Evolutionary conservation across 352 stramenopile genomes (phyloP), one percentile per base, ranked within the genome.

Genomic region (Pythium sp.): DNA sequence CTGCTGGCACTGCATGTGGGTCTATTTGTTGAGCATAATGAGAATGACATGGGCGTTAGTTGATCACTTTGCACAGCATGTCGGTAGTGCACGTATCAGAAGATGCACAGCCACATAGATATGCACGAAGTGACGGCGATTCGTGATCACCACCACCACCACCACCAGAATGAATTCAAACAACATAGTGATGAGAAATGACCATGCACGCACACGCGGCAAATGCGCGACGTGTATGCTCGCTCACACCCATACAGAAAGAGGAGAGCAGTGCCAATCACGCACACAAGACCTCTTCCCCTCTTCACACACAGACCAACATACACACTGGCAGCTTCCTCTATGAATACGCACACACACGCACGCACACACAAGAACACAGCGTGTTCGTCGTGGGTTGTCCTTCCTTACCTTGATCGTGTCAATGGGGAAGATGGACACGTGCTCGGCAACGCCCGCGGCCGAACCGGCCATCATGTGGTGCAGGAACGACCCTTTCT

Each of bases 391-490:
- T 53, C 8, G 38, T 28, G 8, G 2, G 26, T 15, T 22, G 49
- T 5, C 65, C 69, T 36, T 5, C 65, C 69, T 36, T 70, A 93
- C 86, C 70, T 95, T 95, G 65, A 95, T 80, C 1, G 87, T 95
- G 72, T 95, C 87, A 67, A 98, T 92, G 22, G 98, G 98, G 81
- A 99, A 99, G 64, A 99, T 98, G 46, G 97, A 89, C 32, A 97
- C 92, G 79, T 99, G 97, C 82, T 99, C 98, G 15, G 95, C 92
- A 43, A 99, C 92, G 60, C 98, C 98, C 7, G 97, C 97, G 55
- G 97, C 82, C 41, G 90, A 98, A 20, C 96, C 96, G 15, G 97
- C 96, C 20, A 98, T 70, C 79, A 98, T 98, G 80, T 99, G 97
- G 69, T 97, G 80, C 65, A 92, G 75, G 82, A 99, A 99, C 15